phyloP scores from a whole-genome alignment of 2,329 filamentous ascomycete genomes.

The Aspergillus novofumigatus region DNA sequence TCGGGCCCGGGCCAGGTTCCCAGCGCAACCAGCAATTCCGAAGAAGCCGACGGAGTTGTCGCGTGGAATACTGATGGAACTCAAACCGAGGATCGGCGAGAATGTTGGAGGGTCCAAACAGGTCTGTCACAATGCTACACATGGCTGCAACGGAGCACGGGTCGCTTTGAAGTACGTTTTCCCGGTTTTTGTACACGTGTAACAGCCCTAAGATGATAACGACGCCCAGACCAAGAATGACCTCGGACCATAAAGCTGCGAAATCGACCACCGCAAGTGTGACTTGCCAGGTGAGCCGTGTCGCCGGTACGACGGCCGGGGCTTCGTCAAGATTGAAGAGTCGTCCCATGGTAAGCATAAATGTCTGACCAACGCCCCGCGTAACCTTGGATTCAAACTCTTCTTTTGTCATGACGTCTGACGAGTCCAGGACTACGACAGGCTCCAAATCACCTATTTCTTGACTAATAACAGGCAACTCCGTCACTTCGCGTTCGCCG shows the following conservation, averaged over 20 bases:
- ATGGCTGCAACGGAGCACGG: slow-evolving; percentile 32
- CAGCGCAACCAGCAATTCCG: slow-evolving; percentile 26
- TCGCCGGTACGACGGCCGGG: slow-evolving; percentile 18
- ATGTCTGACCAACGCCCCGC: slow-evolving; percentile 26
- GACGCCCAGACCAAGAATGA: slow-evolving; percentile 22
- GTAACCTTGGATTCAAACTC: slow-evolving; percentile 26
- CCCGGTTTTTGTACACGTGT: slow-evolving; percentile 24
- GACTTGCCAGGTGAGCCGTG: slow-evolving; percentile 22
- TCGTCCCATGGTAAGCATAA: slow-evolving; percentile 28
- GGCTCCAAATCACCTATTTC: slow-evolving; percentile 28
- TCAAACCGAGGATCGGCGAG: slow-evolving; percentile 23
- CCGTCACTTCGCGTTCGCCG: slow-evolving; percentile 23
- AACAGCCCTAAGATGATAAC: slow-evolving; percentile 24
- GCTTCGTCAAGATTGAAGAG: slow-evolving; percentile 27
- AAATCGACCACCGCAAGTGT: slow-evolving; percentile 26
- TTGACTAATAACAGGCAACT: slow-evolving; percentile 30
- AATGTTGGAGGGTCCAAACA: slow-evolving; percentile 27
- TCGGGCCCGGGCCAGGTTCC: slow-evolving; percentile 21
- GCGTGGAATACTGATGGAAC: slow-evolving; percentile 32
- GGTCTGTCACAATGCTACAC: slow-evolving; percentile 31
- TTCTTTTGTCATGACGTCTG: slow-evolving; percentile 23
- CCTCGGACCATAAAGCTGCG: slow-evolving; percentile 27
- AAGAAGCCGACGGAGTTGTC: slow-evolving; percentile 28
- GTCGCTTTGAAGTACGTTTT: slow-evolving; percentile 29
- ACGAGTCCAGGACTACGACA: slow-evolving; percentile 26